Conservation (phyloP, 1,284 basidiomycete genomes). For the Xerocomus amazonicus region DNA sequence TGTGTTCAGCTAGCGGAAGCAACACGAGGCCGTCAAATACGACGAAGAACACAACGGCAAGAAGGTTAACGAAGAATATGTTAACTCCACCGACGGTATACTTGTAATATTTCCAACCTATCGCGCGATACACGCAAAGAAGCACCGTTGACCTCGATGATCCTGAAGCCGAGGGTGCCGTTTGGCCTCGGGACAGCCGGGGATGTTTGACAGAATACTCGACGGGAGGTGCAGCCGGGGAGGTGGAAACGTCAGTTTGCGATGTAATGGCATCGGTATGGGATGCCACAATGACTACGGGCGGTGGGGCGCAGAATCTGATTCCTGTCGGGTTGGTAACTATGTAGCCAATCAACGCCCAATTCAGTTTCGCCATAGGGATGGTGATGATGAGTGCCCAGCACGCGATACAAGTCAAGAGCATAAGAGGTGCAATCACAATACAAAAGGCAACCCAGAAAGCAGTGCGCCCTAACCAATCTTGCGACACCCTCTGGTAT, state of each 20-base stretch:
- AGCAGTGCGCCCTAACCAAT: constrained; percentile 62
- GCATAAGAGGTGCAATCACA: constrained; percentile 87
- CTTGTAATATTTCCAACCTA: constrained; percentile 95
- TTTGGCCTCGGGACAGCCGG: constrained; percentile 64
- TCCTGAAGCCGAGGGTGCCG: constrained; percentile 65
- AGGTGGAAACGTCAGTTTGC: constrained; percentile 15
- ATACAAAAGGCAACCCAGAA: constrained; percentile 79
- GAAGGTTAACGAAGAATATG: constrained; percentile 95
- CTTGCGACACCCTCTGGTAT: constrained; percentile 38
- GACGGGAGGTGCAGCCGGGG: constrained; percentile 24
- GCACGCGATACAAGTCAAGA: constrained; percentile 82
- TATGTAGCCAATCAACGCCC: constrained; percentile 87
- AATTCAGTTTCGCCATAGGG: constrained; percentile 97
- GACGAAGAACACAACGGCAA: constrained; percentile 93
- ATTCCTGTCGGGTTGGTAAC: constrained; percentile 80
- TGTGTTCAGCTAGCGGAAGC: constrained; percentile 63
- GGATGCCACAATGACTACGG: constrained; percentile 51
- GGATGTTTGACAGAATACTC: constrained; percentile 56
- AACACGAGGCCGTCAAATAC: constrained; percentile 92
- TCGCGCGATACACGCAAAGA: constrained; percentile 91
- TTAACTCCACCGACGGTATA: constrained; percentile 99
- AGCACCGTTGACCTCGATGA: constrained; percentile 80
- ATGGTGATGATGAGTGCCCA: constrained; percentile 94
- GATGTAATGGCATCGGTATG: constrained; percentile 20
- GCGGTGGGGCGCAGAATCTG: constrained; percentile 83